These are phyloP conservation scores for Zygosaccharomyces lentus DNA, from an alignment of 805 yeast genomes.

Conservation along the genomic window DNA sequence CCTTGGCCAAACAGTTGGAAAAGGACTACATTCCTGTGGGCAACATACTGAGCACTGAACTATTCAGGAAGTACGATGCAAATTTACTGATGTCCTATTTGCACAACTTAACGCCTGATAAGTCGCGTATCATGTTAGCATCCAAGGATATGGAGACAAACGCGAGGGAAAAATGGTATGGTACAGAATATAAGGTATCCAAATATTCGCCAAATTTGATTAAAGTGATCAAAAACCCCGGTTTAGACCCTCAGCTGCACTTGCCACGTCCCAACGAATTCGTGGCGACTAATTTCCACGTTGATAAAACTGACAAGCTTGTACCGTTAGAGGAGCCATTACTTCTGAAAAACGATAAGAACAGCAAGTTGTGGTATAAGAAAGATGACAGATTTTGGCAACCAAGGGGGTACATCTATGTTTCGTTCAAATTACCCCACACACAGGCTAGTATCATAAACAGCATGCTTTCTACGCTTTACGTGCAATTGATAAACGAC, in stretches of 20 bases:
- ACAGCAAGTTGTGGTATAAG: constrained; percentile 73
- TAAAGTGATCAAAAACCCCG: constrained; percentile 32
- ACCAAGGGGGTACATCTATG: constrained; percentile 73
- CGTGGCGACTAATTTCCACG: constrained; percentile 73
- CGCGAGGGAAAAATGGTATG: constrained; percentile 78
- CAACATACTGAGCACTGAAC: constrained; percentile 51
- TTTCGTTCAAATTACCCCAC: constrained; percentile 62
- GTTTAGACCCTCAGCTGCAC: constrained; percentile 39
- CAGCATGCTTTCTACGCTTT: constrained; percentile 55
- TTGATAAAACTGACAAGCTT: constrained; percentile 40
- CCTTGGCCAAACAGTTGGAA: constrained; percentile 58
- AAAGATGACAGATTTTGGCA: constrained; percentile 84
- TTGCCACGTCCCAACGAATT: constrained; percentile 76
- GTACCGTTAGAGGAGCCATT: constrained; percentile 53
- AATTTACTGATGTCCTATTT: constrained; percentile 48
- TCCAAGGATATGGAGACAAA: constrained; percentile 50
- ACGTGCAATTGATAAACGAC: constrained; percentile 70
- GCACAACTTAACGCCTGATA: constrained; percentile 48
- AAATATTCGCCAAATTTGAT: constrained; percentile 42
- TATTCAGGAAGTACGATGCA: constrained; percentile 58
- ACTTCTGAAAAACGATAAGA: constrained; percentile 46
- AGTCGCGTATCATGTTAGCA: constrained; percentile 55
- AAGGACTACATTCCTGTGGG: constrained; percentile 59
- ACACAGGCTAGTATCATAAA: constrained; percentile 55
- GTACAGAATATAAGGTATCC: constrained; percentile 64